A percentile compares a stretch with the other conserved stretches of the same genome.
phyloP scores from a whole-genome alignment of 192 early-diverging fungal species.

The Gonapodya prolifera region DNA sequence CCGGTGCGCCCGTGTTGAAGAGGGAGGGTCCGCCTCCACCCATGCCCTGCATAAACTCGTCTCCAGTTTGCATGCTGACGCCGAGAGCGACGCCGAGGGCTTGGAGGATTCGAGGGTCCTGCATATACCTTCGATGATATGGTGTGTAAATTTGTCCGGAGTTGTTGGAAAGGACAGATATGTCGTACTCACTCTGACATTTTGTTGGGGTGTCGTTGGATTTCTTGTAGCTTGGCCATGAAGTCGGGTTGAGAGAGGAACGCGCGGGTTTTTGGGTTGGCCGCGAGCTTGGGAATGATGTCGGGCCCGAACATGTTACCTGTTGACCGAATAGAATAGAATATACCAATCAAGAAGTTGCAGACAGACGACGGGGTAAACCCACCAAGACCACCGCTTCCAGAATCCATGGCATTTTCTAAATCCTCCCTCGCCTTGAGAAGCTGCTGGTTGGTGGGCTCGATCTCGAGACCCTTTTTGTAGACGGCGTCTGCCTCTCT shows the following conservation, averaged over 20 bases:
- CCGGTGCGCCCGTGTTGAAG: not conserved
- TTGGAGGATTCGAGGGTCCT: constrained; percentile 73
- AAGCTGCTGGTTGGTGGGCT: constrained; percentile 61
- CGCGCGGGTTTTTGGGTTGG: constrained; percentile 63
- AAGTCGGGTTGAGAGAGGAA: constrained; percentile 67
- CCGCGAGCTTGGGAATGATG: constrained; percentile 61
- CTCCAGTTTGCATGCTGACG: not conserved
- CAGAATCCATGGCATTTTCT: constrained; percentile 41
- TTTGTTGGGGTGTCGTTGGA: constrained; percentile 58
- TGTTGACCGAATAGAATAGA: too few relatives aligned
- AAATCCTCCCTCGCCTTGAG: constrained; percentile 67
- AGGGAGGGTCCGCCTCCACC: constrained; percentile 23
- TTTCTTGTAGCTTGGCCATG: constrained; percentile 55
- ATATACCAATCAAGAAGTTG: too few relatives aligned
- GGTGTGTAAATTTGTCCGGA: not conserved
- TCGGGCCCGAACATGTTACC: constrained; percentile 67
- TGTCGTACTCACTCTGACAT: constrained; percentile 25
- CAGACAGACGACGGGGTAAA: too few relatives aligned
- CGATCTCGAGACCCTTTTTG: constrained; percentile 60
- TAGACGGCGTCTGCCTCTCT: constrained; percentile 68
- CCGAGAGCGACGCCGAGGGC: constrained; percentile 35
- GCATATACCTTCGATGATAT: constrained; percentile 37
- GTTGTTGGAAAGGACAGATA: too few relatives aligned
- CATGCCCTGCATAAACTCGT: constrained; percentile 26
- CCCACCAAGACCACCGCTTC: constrained; percentile 16